Conservation (phyloP, 2,329 filamentous ascomycete species). For the Colletotrichum paranaense region DNA sequence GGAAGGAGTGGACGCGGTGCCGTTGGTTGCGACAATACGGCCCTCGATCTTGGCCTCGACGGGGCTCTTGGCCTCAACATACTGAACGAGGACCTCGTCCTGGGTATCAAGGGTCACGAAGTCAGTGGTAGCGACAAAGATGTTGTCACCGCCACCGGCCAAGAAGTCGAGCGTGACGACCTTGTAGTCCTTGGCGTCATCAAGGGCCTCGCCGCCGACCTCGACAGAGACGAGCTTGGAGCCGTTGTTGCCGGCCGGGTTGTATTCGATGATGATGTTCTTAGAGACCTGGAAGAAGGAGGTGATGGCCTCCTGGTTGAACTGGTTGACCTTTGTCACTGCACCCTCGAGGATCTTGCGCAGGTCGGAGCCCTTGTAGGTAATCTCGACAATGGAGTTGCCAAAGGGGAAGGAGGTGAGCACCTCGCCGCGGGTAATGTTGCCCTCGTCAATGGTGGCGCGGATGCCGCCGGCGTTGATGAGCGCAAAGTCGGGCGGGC, state of each 20-base stretch:
- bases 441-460: conserved; percentile 69
- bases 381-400: conserved; percentile 71
- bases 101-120: conserved; percentile 62
- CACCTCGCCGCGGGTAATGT: conserved; percentile 72
- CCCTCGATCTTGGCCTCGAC: conserved; percentile 62
- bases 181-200: conserved; percentile 60
- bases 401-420: conserved; percentile 75
- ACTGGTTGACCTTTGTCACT: conserved; percentile 64
- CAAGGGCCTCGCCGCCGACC: conserved; percentile 60
- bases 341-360: conserved; percentile 70
- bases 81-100: conserved; percentile 64
- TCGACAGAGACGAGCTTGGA: conserved; percentile 63
- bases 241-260: conserved; percentile 61
- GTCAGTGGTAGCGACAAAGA: conserved; percentile 54
- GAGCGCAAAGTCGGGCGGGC: conserved; percentile 64
- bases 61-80: conserved; percentile 61
- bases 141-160: conserved; percentile 72
- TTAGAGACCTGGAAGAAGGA: conserved; percentile 71
- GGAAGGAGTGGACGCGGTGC: conserved; percentile 3
- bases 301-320: conserved; percentile 62
- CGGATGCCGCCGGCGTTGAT: conserved; percentile 74
- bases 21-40: conserved; percentile 48
- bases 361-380: conserved; percentile 62
- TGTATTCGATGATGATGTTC: conserved; percentile 67
- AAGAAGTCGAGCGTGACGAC: conserved; percentile 73